Evolutionary conservation across 352 stramenopile species (phyloP).

Genomic region (Phytophthora melonis): DNA sequence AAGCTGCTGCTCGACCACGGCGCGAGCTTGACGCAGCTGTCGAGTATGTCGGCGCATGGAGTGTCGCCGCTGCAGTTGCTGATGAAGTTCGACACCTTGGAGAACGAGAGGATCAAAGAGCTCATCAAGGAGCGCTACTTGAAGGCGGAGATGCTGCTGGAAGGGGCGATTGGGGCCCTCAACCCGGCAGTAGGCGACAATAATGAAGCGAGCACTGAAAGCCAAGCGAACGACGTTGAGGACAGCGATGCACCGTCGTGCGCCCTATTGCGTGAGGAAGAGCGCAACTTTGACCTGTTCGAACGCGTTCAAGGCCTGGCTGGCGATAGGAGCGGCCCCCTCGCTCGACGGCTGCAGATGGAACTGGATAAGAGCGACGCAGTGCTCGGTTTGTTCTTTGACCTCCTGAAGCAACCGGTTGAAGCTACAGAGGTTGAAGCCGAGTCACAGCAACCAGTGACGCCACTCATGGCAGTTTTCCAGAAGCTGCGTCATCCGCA

Average conservation of each 20-base stretch:
- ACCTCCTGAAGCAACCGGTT: conserved; percentile 22
- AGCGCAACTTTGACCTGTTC: conserved; percentile 59
- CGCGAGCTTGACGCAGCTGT: conserved; percentile 61
- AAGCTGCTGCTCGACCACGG: conserved; percentile 59
- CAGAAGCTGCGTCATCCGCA: conserved; percentile 57
- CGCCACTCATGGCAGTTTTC: conserved; percentile 25
- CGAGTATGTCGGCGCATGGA: conserved; percentile 45
- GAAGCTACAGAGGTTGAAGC: background rate
- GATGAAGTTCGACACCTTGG: conserved; percentile 56
- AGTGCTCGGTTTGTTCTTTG: conserved; percentile 52
- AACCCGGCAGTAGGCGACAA: background rate
- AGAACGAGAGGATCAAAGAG: conserved; percentile 57
- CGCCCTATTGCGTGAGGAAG: conserved; percentile 64
- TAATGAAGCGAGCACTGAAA: background rate
- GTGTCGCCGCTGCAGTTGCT: conserved; percentile 64
- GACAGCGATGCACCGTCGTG: conserved; percentile 40
- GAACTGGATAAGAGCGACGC: conserved; percentile 64
- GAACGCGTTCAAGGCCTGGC: conserved; percentile 48
- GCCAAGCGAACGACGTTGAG: conserved; percentile 21
- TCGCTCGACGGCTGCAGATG: conserved; percentile 41
- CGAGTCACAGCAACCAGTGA: background rate
- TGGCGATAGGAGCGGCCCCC: conserved; percentile 12
- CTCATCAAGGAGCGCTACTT: conserved; percentile 54
- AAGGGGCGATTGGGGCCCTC: conserved; percentile 23
- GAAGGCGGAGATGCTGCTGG: conserved; percentile 52